Evolutionary conservation across 1,139 yeast species (phyloP).

Genomic region (Taphrina confusa): DNA sequence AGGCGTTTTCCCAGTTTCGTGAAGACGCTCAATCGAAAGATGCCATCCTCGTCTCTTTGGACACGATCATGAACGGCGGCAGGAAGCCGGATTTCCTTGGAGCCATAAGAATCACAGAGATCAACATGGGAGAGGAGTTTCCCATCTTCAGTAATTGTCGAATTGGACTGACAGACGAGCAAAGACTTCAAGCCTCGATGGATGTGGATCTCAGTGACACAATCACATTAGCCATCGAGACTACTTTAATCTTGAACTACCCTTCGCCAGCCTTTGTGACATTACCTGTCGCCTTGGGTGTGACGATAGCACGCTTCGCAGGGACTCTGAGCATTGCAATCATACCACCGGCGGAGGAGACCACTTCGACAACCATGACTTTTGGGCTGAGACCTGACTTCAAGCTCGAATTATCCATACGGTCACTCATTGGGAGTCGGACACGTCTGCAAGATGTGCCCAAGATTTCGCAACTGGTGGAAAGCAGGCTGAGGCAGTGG

Average conservation of each 20-base stretch:
- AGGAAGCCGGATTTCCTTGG: constrained; percentile 78
- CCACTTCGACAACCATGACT: constrained; percentile 63
- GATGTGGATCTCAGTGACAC: constrained; percentile 92
- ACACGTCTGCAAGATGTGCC: constrained; percentile 93
- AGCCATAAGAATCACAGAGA: constrained; percentile 74
- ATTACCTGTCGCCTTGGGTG: constrained; percentile 73
- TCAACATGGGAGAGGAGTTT: constrained; percentile 91
- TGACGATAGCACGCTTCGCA: constrained; percentile 87
- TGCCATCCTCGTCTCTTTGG: constrained; percentile 76
- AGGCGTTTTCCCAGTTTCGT: constrained; percentile 80
- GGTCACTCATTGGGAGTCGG: constrained; percentile 86
- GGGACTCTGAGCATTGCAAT: constrained; percentile 55
- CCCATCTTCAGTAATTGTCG: constrained; percentile 95
- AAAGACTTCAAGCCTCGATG: constrained; percentile 78
- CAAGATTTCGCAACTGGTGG: constrained; percentile 80
- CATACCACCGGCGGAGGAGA: constrained; percentile 31
- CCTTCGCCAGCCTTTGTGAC: constrained; percentile 81
- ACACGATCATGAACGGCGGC: constrained; percentile 55
- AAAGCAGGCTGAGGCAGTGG: constrained; percentile 80
- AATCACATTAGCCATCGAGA: constrained; percentile 83
- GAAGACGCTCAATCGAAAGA: constrained; percentile 82
- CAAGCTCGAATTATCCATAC: constrained; percentile 78
- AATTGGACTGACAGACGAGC: constrained; percentile 48
- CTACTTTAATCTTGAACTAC: constrained; percentile 74
- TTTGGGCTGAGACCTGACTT: constrained; percentile 91